Evolutionary conservation across 495 filamentous ascomycete species (phyloP), one percentile per base, ranked within the genome.

Genomic region (Neurospora sp.): DNA sequence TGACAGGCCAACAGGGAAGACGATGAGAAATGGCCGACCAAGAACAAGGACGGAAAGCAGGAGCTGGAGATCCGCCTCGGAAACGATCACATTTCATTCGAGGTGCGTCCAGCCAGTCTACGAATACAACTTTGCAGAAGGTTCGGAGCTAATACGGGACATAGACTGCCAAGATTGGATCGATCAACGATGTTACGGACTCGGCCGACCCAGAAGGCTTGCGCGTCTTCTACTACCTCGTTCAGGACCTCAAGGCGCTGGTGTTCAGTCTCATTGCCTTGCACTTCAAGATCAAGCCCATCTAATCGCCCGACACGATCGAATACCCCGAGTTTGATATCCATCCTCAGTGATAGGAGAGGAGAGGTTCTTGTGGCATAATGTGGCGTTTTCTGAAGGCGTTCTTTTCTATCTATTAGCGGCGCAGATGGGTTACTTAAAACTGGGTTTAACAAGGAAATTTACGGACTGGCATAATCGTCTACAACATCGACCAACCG

Each of bases 191-290:
- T 80, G 95, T 99, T 69, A 95, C 93, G 54, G 96, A 98, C 75
- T 98, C 94, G 5, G 91, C 91, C 27, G 96, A 99, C 80, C 96
- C 96, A 11, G 96, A 99, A 82, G 96, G 96, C 40, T 88, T 99
- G 16, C 89, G 96, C 14, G 96, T 99, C n/a, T 99, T 99, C 82
- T 98, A 99, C 86, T 99, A 99, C 79, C 92, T 99, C 1, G 95
- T 98, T 5, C 96, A 98, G 80, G 96, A 99, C 78, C 85, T 99
- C 69, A 98, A 98, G 84, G 96, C 96, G 16, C 88, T 99, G 38
- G 92, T 98, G 3, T 99, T 99, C 83, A 97, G 94, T 39, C 85
- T 99, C 39, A 98, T 98, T 76, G 92, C 93, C 12, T 88, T 99
- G 70, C 96, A 99, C 83, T 99, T 98, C 87, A 99, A 98, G 90